Evolutionary conservation across 1,284 basidiomycete genomes (phyloP).

Genomic region (Apiotrichum mycotoxinovorans): DNA sequence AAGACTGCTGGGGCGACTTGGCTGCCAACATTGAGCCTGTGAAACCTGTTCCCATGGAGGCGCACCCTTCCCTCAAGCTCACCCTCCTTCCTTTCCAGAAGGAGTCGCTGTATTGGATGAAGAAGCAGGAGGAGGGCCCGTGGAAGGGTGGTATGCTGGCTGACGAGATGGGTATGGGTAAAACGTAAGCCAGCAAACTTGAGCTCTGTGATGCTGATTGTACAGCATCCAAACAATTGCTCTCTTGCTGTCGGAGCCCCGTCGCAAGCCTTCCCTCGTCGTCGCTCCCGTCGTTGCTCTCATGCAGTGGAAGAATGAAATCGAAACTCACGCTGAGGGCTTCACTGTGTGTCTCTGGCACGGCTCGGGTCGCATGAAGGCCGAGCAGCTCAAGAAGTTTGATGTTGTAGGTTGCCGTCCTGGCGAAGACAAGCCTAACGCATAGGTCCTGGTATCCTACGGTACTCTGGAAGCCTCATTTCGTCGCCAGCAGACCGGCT

Average conservation of each 20-base stretch:
- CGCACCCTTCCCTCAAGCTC: conserved; percentile 74
- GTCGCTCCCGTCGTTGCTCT: conserved; percentile 96
- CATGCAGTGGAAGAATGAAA: conserved; percentile 98
- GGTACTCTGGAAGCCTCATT: conserved; percentile 88
- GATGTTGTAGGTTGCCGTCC: conserved; percentile 69
- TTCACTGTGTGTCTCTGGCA: conserved; percentile 86
- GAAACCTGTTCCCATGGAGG: conserved; percentile 67
- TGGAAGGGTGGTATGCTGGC: conserved; percentile 95
- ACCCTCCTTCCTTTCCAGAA: conserved; percentile 67
- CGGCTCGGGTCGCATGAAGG: conserved; percentile 60
- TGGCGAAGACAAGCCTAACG: no score
- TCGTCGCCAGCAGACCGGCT: conserved; percentile 88
- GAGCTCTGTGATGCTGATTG: neutral
- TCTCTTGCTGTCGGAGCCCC: conserved; percentile 65
- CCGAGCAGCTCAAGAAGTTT: conserved; percentile 70
- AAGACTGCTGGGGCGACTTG: conserved; percentile 83
- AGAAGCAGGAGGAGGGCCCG: conserved; percentile 78
- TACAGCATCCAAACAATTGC: conserved; percentile 91
- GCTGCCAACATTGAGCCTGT: conserved; percentile 62
- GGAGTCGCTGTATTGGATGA: conserved; percentile 95
- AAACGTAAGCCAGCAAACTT: conserved; percentile 56
- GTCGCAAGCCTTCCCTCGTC: conserved; percentile 78
- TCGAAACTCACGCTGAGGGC: conserved; percentile 72
- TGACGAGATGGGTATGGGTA: conserved; percentile 80
- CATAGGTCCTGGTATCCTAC: conserved; percentile 54